Evolutionary conservation across 495 filamentous ascomycete genomes (phyloP).

Genomic region (Aspergillus bertholletiae): DNA sequence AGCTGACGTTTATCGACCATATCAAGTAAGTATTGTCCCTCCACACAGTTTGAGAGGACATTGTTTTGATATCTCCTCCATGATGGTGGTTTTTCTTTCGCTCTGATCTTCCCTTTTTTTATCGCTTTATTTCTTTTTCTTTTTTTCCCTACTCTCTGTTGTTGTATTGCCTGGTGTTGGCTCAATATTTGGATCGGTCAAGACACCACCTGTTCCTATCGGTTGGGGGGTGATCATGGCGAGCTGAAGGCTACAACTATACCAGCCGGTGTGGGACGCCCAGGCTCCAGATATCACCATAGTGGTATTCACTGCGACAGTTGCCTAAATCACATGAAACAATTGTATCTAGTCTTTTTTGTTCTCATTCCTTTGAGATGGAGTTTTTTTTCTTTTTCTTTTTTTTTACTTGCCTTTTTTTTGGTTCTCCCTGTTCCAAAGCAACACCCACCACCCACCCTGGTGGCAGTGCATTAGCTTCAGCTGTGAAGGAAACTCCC

Average conservation of each 20-base stretch:
- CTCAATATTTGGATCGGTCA: not conserved
- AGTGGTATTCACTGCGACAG: not conserved
- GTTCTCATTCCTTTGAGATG: not conserved
- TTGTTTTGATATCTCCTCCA: conserved; percentile 7
- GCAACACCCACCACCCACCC: not conserved
- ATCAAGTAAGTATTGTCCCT: conserved; percentile 45
- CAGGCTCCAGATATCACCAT: not conserved
- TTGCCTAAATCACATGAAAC: not conserved
- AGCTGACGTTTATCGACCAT: conserved; percentile 56
- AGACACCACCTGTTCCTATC: not conserved
- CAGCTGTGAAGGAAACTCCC: not conserved
- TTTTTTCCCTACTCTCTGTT: not conserved
- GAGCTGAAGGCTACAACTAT: not conserved
- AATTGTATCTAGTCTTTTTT: not conserved
- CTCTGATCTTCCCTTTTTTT: not conserved
- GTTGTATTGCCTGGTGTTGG: not conserved
- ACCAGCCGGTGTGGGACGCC: not conserved
- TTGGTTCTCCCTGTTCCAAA: no score
- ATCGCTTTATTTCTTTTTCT: not conserved
- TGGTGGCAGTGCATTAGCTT: conserved; percentile 1
- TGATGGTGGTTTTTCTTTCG: conserved; percentile 3
- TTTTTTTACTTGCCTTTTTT: no score
- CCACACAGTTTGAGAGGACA: conserved; percentile 1
- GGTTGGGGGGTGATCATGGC: not conserved
- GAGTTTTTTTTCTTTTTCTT: not conserved